Evolutionary conservation across 768 basidiomycete genomes (phyloP), one percentile per base, ranked within the genome.

Genomic region (Phaeotremella fagi): DNA sequence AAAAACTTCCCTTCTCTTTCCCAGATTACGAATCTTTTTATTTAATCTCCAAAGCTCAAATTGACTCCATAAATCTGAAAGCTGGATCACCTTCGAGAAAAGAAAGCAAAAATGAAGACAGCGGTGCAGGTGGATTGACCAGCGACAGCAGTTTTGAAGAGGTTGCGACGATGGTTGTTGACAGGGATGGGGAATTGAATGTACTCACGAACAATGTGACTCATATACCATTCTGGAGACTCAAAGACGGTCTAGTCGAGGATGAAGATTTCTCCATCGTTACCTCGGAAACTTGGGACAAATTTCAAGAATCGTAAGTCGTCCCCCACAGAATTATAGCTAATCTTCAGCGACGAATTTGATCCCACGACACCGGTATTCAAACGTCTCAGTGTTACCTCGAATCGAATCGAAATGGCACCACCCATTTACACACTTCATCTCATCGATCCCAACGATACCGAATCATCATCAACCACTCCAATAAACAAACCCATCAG

Each of bases 181-280:
- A n/a, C n/a, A n/a, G n/a, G n/a, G n/a, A n/a, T n/a, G n/a, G n/a
- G n/a, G n/a, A n/a, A n/a, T n/a, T n/a, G n/a, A n/a, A n/a, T n/a
- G n/a, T n/a, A n/a, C n/a, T n/a, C n/a, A n/a, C n/a, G n/a, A n/a
- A n/a, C n/a, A 28, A 15, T 4, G 25, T 6, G 5, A 4, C 25
- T 22, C 15, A 28, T n/a, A 24, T 52, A 14, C 29, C 50, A 22
- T 54, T 73, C 11, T 85, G 84, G 23, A 82, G 87, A 26, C 82
- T 92, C 46, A 82, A 90, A 71, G 92, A 91, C 20, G 67, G 75
- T 15, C 78, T 94, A 41, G 71, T 87, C 49, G 82, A 84, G 65
- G 65, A 75, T 20, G 64, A 70, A 29, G 74, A 95, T 67, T 81
- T 86, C 47, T 85, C 88, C 70, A 86, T 82, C 60, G 79, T 95